Evolutionary conservation across 1,284 basidiomycete species (phyloP).

Genomic region (Cryptococcus sp.): DNA sequence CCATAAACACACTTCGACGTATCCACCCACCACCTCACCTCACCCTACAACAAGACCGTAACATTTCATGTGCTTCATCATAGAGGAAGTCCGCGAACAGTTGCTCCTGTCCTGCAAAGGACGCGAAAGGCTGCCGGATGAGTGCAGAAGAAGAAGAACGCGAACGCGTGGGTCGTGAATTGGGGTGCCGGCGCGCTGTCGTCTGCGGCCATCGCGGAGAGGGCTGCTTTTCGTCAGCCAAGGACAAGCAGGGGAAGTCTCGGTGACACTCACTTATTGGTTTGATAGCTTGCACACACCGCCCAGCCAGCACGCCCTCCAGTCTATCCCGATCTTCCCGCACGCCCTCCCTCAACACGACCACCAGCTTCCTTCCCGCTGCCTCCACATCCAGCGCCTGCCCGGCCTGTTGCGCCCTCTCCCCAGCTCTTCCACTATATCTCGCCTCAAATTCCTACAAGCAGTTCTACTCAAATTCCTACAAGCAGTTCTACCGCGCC

Average conservation of each 20-base stretch:
- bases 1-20: too few relatives aligned
- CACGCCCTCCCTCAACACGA: conserved; percentile 7
- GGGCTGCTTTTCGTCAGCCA: background rate
- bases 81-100: too few relatives aligned
- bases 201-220: too few relatives aligned
- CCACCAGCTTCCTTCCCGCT: conserved; percentile 15
- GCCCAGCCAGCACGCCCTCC: conserved; percentile 16
- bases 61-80: too few relatives aligned
- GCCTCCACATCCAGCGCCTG: conserved; percentile 13
- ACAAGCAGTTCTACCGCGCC: conserved; percentile 38
- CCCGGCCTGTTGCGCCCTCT: background rate
- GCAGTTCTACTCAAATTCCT: too few relatives aligned
- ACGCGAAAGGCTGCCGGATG: too few relatives aligned
- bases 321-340: conserved; percentile 4
- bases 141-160: too few relatives aligned
- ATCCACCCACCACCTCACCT: too few relatives aligned
- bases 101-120: too few relatives aligned
- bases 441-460: background rate
- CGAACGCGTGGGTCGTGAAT: too few relatives aligned
- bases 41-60: too few relatives aligned
- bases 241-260: background rate
- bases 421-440: conserved; percentile 12
- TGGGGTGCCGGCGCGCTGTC: too few relatives aligned
- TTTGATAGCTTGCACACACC: conserved; percentile 16
- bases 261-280: background rate